Base-by-base conservation (phyloP, 768 basidiomycete species). In the Tulasnella sp. region DNA sequence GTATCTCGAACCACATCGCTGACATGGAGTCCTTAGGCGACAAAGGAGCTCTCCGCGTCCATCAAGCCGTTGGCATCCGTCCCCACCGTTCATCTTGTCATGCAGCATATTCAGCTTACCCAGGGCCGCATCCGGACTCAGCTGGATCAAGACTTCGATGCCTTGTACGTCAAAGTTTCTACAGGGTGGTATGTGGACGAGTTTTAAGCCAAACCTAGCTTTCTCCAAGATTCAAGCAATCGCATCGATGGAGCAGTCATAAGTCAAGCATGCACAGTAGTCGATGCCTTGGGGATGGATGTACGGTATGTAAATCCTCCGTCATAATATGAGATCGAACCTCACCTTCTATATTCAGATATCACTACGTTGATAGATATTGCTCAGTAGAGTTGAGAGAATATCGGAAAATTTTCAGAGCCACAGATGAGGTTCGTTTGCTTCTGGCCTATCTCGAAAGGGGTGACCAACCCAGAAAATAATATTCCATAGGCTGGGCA, bases 341-440 rank as follows among this genome's bases (percentile, higher is more conserved):
- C 41, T 50, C 7, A 61, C 41, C 9, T 48, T 49, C 27, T 8
- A 3, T 22, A 31, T 1, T 17, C 62, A 76, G 75, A 38, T 70
- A 71, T 34, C 83, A 87, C 58, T 78, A 96, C 56, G 76, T 98
- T 11, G 89, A 93, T 53, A 84, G 92, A 53, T 96, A 96, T 66
- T 83, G 90, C 21, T 81, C 85, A 9, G 77, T 93, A 15, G 90
- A 96, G 65, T 77, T 99, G 24, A 90, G 91, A 68, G 96, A 98
- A 68, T 99, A 98, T 68, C 84, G 92, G 10, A 84, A 92, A 21
- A 93, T 99, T 68, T 98, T 99, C 73, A 82, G 87, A 50, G 81
- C 87, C 5, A 84, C 83, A 4, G 92, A 96, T 63, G 96, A 98
- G 71, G 92, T 71, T 25, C 19, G 65, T 43, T 29, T 21, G n/a